Evolutionary conservation across 2,329 filamentous ascomycete species (phyloP).

Genomic region (Sclerotinia minor): DNA sequence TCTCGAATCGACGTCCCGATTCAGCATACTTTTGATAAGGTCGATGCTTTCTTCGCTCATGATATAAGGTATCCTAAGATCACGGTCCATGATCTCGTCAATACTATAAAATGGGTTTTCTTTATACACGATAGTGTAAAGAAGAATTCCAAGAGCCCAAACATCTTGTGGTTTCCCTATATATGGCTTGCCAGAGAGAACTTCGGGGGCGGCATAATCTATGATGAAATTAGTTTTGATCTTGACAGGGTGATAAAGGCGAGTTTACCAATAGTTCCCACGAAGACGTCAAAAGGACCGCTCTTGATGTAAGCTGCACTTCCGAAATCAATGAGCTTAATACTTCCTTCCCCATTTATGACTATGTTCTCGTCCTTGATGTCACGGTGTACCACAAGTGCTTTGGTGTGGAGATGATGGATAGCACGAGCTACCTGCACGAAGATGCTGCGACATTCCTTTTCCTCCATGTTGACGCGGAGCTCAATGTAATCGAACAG

Average conservation of each 20-base stretch:
- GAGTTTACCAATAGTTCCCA: slow-evolving; percentile 88
- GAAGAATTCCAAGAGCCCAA: slow-evolving; percentile 93
- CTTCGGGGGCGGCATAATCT: slow-evolving; percentile 99
- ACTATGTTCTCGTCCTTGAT: slow-evolving; percentile 99
- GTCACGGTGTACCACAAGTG: slow-evolving; percentile 90
- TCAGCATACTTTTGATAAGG: slow-evolving; percentile 85
- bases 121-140: slow-evolving; percentile 99
- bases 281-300: slow-evolving; percentile 97
- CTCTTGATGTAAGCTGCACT: slow-evolving; percentile 98
- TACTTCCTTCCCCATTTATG: slow-evolving; percentile 88
- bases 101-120: slow-evolving; percentile 99
- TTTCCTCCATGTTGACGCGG: slow-evolving; percentile 92
- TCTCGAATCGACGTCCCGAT: slow-evolving; percentile 80
- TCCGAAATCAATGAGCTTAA: slow-evolving; percentile 97
- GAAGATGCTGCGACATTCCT: slow-evolving; percentile 92
- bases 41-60: slow-evolving; percentile 92
- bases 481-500: slow-evolving; percentile 98
- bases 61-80: slow-evolving; percentile 83
- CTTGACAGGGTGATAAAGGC: not conserved
- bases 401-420: slow-evolving; percentile 87
- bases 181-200: slow-evolving; percentile 88
- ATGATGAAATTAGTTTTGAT: slow-evolving; percentile 27
- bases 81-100: slow-evolving; percentile 98
- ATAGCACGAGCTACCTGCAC: slow-evolving; percentile 87
- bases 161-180: slow-evolving; percentile 96